A percentile compares a stretch with the other conserved stretches of the same genome.
These are phyloP conservation scores for Cnidoscolus chayamansa DNA, from an alignment of 441 rosid species.

Conservation along the genomic window DNA sequence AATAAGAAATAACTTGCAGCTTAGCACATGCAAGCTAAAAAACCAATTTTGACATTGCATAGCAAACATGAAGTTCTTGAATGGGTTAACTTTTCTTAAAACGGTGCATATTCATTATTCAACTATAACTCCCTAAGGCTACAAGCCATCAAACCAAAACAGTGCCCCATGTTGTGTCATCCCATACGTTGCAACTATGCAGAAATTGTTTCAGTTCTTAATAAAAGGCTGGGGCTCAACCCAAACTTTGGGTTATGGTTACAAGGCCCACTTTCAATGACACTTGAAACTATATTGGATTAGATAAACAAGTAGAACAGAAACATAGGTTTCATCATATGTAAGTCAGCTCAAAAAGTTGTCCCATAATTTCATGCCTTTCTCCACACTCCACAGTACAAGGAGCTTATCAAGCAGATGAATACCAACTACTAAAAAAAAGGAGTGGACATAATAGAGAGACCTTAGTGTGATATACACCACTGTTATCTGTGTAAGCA, in stretches of 20 bases:
- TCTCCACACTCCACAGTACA: conserved; percentile 11
- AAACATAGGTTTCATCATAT: conserved; percentile 6
- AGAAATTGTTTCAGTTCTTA: not conserved
- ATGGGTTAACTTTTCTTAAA: not conserved
- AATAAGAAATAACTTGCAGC: not conserved
- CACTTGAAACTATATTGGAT: not conserved
- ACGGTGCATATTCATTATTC: not conserved
- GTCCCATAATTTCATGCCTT: conserved; percentile 11
- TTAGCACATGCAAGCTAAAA: not conserved
- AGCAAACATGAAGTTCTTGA: not conserved
- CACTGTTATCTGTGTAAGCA: conserved; percentile 77
- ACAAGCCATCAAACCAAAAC: not conserved
- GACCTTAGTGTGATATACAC: conserved; percentile 96
- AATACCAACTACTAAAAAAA: not conserved
- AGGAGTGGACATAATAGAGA: conserved; percentile 16
- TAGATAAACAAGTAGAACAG: not conserved
- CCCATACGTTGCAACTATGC: not conserved
- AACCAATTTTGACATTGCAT: not conserved
- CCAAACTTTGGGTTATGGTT: not conserved
- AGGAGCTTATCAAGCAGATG: not conserved
- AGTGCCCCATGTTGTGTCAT: conserved; percentile 3
- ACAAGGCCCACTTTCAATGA: not conserved
- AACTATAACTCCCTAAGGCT: not conserved
- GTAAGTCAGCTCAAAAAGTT: conserved; percentile 7
- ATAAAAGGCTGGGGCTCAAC: conserved; percentile 1